Evolutionary conservation across 2,329 filamentous ascomycete genomes (phyloP).

Genomic region (Bipolaris bicolor): DNA sequence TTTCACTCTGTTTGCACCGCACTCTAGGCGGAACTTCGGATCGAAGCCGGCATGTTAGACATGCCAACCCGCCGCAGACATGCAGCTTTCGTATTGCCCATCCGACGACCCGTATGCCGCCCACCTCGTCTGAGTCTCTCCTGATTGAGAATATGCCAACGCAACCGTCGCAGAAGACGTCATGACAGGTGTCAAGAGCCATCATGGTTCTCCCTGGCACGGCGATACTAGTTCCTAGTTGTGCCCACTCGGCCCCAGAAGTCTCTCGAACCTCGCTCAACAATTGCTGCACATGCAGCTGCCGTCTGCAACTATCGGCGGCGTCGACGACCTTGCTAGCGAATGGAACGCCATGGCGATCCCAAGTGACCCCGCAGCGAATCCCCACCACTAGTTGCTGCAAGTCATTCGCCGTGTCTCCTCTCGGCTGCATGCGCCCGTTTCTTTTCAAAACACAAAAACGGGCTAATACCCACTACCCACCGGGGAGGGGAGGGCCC

Average conservation of each 20-base stretch:
- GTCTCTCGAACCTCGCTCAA: slow-evolving; percentile 16
- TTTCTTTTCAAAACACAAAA: slow-evolving; percentile 25
- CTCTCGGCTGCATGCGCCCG: slow-evolving; percentile 33
- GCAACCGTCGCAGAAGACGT: slow-evolving; percentile 7
- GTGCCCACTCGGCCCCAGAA: slow-evolving; percentile 5
- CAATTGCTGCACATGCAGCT: slow-evolving; percentile 28
- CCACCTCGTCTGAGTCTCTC: slow-evolving; percentile 7
- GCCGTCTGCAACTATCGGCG: slow-evolving; percentile 25
- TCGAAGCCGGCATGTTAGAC: slow-evolving; percentile 10
- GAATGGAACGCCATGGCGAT: slow-evolving; percentile 27
- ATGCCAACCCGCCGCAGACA: slow-evolving; percentile 17
- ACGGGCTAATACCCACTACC: slow-evolving; percentile 32
- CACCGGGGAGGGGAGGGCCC: slow-evolving; percentile 18
- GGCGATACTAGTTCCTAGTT: slow-evolving; percentile 3
- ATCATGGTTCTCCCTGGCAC: slow-evolving; percentile 4
- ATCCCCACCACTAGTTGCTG: slow-evolving; percentile 42
- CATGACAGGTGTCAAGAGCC: slow-evolving; percentile 9
- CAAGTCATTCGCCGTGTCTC: slow-evolving; percentile 46
- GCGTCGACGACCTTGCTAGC: slow-evolving; percentile 20
- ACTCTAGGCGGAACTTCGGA: slow-evolving; percentile 18
- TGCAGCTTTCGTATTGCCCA: slow-evolving; percentile 14
- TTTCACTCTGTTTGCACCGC: neutral
- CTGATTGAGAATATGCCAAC: slow-evolving; percentile 3
- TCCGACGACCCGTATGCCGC: slow-evolving; percentile 13
- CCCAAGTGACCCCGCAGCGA: slow-evolving; percentile 38